A percentile compares a stretch with the other conserved stretches of the same genome.
phyloP scores from a whole-genome alignment of 2,329 filamentous ascomycete species.

The Arthrobotrys musiformis region DNA sequence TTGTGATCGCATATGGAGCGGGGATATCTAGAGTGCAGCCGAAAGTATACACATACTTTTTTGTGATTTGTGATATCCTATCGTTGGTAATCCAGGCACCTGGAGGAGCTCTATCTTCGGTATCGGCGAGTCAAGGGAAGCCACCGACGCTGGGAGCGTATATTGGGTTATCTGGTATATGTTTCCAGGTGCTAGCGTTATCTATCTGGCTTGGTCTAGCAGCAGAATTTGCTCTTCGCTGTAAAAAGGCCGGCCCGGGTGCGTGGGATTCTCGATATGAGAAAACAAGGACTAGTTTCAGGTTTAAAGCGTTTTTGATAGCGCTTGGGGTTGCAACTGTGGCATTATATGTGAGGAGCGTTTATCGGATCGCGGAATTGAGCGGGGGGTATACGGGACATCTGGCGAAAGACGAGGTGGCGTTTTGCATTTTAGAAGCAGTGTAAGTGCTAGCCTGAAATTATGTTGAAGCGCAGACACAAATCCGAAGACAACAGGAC shows the following conservation, averaged over 20 bases:
- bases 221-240: slow-evolving; percentile 64
- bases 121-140: slow-evolving; percentile 55
- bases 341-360: slow-evolving; percentile 70
- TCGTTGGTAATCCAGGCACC: slow-evolving; percentile 71
- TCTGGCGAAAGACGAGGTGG: slow-evolving; percentile 68
- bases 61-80: slow-evolving; percentile 73
- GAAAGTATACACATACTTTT: slow-evolving; percentile 69
- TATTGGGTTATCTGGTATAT: slow-evolving; percentile 73
- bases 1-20: slow-evolving; percentile 67
- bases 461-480: neutral
- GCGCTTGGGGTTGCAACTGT: slow-evolving; percentile 70
- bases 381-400: slow-evolving; percentile 71
- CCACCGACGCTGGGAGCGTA: slow-evolving; percentile 60
- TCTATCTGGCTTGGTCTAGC: slow-evolving; percentile 70
- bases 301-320: slow-evolving; percentile 64
- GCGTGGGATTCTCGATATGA: slow-evolving; percentile 34
- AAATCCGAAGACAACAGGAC: neutral
- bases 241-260: slow-evolving; percentile 15
- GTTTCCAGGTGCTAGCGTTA: slow-evolving; percentile 71
- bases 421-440: slow-evolving; percentile 71
- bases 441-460: slow-evolving; percentile 58
- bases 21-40: slow-evolving; percentile 65
- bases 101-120: slow-evolving; percentile 70
- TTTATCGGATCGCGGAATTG: slow-evolving; percentile 74
- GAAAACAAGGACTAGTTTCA: slow-evolving; percentile 6